Conservation (phyloP, 345 rosid genomes). For the Aquilaria yunnanensis region DNA sequence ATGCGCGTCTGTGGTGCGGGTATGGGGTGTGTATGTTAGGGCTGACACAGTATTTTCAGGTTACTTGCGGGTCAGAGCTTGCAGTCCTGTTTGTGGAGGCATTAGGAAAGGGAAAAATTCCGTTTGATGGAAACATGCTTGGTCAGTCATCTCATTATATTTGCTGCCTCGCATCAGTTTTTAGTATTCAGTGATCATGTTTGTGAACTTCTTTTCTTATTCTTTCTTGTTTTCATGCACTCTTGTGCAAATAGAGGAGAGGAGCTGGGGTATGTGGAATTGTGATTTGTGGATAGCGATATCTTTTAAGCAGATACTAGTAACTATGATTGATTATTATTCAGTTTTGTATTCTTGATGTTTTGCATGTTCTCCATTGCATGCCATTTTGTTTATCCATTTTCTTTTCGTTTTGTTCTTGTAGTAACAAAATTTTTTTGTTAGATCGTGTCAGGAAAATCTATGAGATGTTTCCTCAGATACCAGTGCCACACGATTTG, state of each 20-base stretch:
- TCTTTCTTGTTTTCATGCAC: no score
- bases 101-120: constrained; percentile 65
- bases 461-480: constrained; percentile 72
- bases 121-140: constrained; percentile 55
- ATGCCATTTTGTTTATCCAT: not conserved
- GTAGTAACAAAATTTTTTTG: constrained; percentile 25
- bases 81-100: constrained; percentile 66
- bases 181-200: not conserved
- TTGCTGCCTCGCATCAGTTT: not conserved
- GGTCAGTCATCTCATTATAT: constrained; percentile 46
- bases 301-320: not conserved
- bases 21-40: not conserved
- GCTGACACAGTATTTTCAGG: constrained; percentile 31
- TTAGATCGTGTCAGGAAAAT: constrained; percentile 76
- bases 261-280: no score
- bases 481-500: constrained; percentile 66
- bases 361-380: constrained; percentile 3
- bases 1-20: not conserved
- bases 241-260: no score
- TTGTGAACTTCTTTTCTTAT: not conserved
- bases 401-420: not conserved
- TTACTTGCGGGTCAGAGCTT: constrained; percentile 92
- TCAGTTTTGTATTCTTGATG: not conserved
- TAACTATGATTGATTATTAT: not conserved
- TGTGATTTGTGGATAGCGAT: not conserved